Base-by-base conservation (phyloP, 768 basidiomycete genomes). In the Suillus ampliporus region DNA sequence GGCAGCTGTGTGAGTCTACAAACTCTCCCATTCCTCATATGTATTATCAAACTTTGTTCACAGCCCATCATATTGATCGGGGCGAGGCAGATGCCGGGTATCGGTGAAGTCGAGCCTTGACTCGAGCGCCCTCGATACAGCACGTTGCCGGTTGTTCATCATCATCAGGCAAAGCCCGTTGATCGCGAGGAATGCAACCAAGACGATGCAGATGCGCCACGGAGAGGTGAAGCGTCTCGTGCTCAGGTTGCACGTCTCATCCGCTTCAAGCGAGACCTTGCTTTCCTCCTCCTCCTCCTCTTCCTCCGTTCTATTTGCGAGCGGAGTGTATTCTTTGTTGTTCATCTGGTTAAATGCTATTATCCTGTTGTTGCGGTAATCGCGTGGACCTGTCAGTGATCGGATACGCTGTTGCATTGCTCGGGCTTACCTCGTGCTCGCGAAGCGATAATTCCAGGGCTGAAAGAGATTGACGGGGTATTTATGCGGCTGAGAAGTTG, bases 41-140 rank as follows among this genome's bases (percentile, higher is more conserved):
- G 19, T 15, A 3, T 54, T 57, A 60, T n/a, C 10, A 40, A 26
- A 40, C 17, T 50, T 40, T 38, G 17, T 59, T 74, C 54, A 74
- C 51, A 75, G 66, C 48, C 73, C 73, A 54, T 76, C 71, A 52
- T 74, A 76, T 11, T 64, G 72, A 57, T 75, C 69, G 19, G 72
- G 74, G 23, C 70, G 70, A 56, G 73, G 70, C 21, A 74, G 65
- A 51, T 67, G 50, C n/a, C 72, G 67, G 14, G 74, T 72, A 41
- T 74, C 73, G 1, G 65, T 50, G 48, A 64, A 66, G 40, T 51
- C 46, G 28, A 72, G 57, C 37, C 69, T 44, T 26, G 70, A 66
- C 40, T 53, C 65, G 51, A 72, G 46, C 23, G 50, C 58, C 34
- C n/a, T 54, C 51, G 72, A 68, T 43, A 58, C 65, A 19, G 66